Evolutionary conservation across 371 early-diverging fungal genomes (phyloP), one percentile per base, ranked within the genome.

Genomic region (Choanephora cucurbitarum): DNA sequence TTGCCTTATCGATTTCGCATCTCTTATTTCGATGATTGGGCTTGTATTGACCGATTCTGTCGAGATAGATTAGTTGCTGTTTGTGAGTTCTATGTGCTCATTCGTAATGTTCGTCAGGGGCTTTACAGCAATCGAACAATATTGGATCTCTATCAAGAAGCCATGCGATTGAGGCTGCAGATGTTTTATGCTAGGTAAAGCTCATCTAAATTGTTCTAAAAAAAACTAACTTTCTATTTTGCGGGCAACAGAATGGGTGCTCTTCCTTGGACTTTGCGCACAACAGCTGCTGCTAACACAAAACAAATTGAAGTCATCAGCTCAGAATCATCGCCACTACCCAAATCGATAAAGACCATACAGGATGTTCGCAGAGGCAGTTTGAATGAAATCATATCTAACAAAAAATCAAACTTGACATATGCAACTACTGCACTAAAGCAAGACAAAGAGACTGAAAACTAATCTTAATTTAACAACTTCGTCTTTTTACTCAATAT

Each of bases 51-150:
- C 60, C 75, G 81, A 5, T 82, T 82, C 52, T 96, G 97, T 64
- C 88, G 95, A n/a, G 95, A 94, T 71, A 81, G 95, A 10, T 59
- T 96, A 9, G 92, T 96, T 3, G 91, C 95, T 5, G 93, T 88
- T 4, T 91, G 93, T 62, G 97, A 96, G 63, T 96, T 96, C 60
- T 96, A 94, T 71, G 87, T 89, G 14, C 91, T 96, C 69, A 87
- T 95, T 49, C 85, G 94, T 33, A 91, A 93, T 58, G 76, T 96
- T 31, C 83, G 91, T 46, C 89, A 91, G 59, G 95, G 97, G 0
- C 76, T 91, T 15, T 94, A 91, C 72, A 77, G 84, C 23, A 86
- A 82, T 56, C 85, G 93, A 45, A 73, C 75, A 1, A 74, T 84
- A 14, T 85, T 81, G 62, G 94, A 93, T 42, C 66, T 96, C 14